phyloP scores from a whole-genome alignment of 805 yeast species.

The Candida vaughaniae region DNA sequence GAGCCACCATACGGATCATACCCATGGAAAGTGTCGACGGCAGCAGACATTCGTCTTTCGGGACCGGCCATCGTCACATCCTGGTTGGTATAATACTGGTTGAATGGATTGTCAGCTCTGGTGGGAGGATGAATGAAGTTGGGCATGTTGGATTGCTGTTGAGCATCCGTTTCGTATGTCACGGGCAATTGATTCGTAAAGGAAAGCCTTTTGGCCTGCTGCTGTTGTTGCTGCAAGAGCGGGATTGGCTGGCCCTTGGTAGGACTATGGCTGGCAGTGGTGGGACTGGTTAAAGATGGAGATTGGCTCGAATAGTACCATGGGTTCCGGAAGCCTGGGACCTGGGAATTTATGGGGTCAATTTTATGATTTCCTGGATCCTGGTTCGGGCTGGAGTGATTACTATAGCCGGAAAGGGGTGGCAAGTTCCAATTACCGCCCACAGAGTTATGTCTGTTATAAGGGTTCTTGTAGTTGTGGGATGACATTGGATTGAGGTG shows the following conservation, averaged over 20 bases:
- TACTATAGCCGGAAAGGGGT: slow-evolving; percentile 12
- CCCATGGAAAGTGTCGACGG: slow-evolving; percentile 12
- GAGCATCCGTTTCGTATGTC: slow-evolving; percentile 45
- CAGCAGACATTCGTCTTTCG: slow-evolving; percentile 16
- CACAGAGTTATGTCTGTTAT: slow-evolving; percentile 36
- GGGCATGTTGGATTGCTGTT: slow-evolving; percentile 18
- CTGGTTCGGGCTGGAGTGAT: slow-evolving; percentile 1
- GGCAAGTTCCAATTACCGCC: slow-evolving; percentile 40
- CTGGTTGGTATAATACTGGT: slow-evolving; percentile 39
- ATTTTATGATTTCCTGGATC: too few species aligned
- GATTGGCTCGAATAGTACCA: slow-evolving; percentile 34
- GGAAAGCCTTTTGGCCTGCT: slow-evolving; percentile 25
- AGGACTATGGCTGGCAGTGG: slow-evolving; percentile 15
- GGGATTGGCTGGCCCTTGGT: slow-evolving; percentile 26
- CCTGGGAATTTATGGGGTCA: neutral
- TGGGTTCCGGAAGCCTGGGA: slow-evolving; percentile 41
- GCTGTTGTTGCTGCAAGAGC: slow-evolving; percentile 26
- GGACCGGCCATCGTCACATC: slow-evolving; percentile 29
- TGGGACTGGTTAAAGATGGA: slow-evolving; percentile 10
- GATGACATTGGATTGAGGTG: slow-evolving; percentile 34
- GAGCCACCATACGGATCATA: too few species aligned
- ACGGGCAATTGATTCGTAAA: slow-evolving; percentile 48
- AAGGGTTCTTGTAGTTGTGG: slow-evolving; percentile 23
- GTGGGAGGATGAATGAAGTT: slow-evolving; percentile 42
- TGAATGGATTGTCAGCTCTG: slow-evolving; percentile 45